Percentiles rank a stretch among this genome's conserved stretches.
phyloP scores from a whole-genome alignment of 371 early-diverging fungal genomes.

The Lichtheimia ornata region DNA sequence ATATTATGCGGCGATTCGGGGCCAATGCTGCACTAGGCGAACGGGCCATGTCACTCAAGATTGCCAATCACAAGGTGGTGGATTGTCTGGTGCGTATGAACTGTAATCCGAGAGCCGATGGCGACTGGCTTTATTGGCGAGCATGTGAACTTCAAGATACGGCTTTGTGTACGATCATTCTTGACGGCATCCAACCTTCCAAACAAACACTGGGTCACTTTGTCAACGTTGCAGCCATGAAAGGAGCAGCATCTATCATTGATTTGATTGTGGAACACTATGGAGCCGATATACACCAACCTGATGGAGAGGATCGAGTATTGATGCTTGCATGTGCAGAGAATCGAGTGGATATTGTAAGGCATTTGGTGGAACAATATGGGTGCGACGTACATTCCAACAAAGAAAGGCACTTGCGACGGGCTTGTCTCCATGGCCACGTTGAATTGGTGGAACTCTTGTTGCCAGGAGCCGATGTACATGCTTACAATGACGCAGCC shows the following conservation, averaged over 20 bases:
- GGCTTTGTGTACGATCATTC: constrained; percentile 15
- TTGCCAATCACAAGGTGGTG: constrained; percentile 25
- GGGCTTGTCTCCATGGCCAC: constrained; percentile 61
- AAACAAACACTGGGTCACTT: constrained; percentile 15
- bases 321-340: constrained; percentile 31
- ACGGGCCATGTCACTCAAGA: constrained; percentile 23
- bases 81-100: constrained; percentile 23
- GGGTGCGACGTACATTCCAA: constrained; percentile 24
- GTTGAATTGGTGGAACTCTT: constrained; percentile 58
- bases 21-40: constrained; percentile 25
- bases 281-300: constrained; percentile 20
- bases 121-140: constrained; percentile 29
- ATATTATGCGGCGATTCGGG: constrained; percentile 37
- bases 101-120: constrained; percentile 30
- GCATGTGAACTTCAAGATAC: constrained; percentile 23
- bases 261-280: constrained; percentile 28
- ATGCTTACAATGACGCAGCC: constrained; percentile 37
- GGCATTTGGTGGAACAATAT: constrained; percentile 23
- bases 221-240: constrained; percentile 28
- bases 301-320: constrained; percentile 15
- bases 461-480: constrained; percentile 54
- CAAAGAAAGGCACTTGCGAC: constrained; percentile 28
- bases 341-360: constrained; percentile 29
- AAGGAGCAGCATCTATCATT: constrained; percentile 27
- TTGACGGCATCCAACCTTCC: constrained; percentile 18